phyloP scores from a whole-genome alignment of 108 stramenopile species.

The Nitzschia inconspicua region DNA sequence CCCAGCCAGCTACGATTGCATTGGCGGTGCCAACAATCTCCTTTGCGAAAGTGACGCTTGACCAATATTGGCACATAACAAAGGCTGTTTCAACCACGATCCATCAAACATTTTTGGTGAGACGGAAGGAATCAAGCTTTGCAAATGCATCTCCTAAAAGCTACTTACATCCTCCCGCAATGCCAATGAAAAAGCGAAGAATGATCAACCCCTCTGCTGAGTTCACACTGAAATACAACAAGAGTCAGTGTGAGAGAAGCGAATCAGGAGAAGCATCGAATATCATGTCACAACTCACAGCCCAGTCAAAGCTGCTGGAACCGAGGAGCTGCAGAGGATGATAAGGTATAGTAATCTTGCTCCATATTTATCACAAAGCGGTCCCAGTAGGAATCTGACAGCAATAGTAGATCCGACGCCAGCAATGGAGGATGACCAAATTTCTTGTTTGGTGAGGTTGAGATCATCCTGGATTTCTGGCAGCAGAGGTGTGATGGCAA shows the following conservation, averaged over 20 bases:
- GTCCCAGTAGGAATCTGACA: conserved; percentile 65
- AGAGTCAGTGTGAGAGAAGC: no score
- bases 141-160: no score
- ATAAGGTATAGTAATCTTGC: conserved; percentile 48
- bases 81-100: no score
- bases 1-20: conserved; percentile 83
- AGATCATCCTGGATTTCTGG: conserved; percentile 54
- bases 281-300: no score
- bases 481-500: conserved; percentile 66
- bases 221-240: no score
- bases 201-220: conserved; percentile 50
- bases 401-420: conserved; percentile 69
- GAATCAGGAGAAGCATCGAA: no score
- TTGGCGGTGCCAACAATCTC: conserved; percentile 84
- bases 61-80: conserved; percentile 85
- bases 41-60: conserved; percentile 67
- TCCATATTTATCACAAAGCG: conserved; percentile 75
- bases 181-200: conserved; percentile 56
- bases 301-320: conserved; percentile 64
- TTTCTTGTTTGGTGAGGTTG: conserved; percentile 47
- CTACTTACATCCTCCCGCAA: conserved; percentile 35
- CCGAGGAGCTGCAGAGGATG: conserved; percentile 65
- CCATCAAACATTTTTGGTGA: no score
- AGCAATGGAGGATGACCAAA: conserved; percentile 70
- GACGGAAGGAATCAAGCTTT: no score